Evolutionary conservation across 2,329 filamentous ascomycete genomes (phyloP).

Genomic region (Alternaria gaisen): DNA sequence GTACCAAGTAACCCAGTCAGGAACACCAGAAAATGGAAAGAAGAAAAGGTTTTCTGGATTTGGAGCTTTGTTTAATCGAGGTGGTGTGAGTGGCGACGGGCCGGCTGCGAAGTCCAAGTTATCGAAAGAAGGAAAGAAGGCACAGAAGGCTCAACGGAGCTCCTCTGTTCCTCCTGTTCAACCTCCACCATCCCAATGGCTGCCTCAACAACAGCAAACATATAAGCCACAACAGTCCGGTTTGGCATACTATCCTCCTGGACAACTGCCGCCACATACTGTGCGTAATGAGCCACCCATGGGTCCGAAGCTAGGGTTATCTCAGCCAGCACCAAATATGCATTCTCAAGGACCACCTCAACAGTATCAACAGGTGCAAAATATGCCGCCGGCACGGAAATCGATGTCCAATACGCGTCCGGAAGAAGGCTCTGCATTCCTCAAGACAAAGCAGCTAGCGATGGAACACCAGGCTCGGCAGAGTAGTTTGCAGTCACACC

Average conservation of each 20-base stretch:
- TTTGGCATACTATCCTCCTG: constrained; percentile 25
- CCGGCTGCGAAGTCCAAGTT: constrained; percentile 44
- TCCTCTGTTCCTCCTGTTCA: constrained; percentile 27
- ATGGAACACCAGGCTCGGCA: constrained; percentile 30
- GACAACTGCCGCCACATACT: constrained; percentile 23
- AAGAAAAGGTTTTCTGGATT: constrained; percentile 58
- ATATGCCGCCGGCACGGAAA: constrained; percentile 12
- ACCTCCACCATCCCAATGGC: constrained; percentile 23
- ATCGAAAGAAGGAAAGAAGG: constrained; percentile 50
- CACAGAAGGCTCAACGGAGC: constrained; percentile 42
- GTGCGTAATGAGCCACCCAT: constrained; percentile 29
- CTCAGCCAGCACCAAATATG: constrained; percentile 24
- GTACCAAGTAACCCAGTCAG: constrained; percentile 25
- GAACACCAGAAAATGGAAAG: constrained; percentile 39
- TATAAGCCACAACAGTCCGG: constrained; percentile 28
- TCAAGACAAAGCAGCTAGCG: constrained; percentile 32
- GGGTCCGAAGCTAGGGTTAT: constrained; percentile 18
- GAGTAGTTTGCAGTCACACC: constrained; percentile 13
- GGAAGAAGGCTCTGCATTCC: constrained; percentile 35
- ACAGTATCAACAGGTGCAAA: constrained; percentile 21
- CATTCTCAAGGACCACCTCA: constrained; percentile 22
- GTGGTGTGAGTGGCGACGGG: constrained; percentile 42
- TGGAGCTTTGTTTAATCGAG: constrained; percentile 55
- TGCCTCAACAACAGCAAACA: constrained; percentile 29
- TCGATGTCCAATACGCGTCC: constrained; percentile 7